Percentiles rank a stretch among this genome's conserved stretches.
These are phyloP conservation scores for Wickerhamomyces sp. DNA, from an alignment of 1,139 yeast species.

Conservation along the genomic window DNA sequence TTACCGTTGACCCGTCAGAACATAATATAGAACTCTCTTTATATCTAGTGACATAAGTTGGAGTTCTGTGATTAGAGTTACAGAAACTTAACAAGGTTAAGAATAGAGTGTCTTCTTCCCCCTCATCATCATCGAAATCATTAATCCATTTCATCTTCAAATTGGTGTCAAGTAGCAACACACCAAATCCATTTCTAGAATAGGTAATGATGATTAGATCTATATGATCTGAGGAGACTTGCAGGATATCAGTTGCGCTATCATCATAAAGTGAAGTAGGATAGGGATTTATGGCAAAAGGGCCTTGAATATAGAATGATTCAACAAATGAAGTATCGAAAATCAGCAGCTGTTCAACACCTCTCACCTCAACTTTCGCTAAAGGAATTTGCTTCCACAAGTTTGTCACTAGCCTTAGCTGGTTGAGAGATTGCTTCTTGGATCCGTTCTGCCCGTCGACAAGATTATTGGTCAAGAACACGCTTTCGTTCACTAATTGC, in stretches of 20 bases:
- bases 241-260: constrained; percentile 14
- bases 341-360: constrained; percentile 3
- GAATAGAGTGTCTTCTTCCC: too few relatives aligned
- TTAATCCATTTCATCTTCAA: constrained; percentile 16
- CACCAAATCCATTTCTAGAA: constrained; percentile 13
- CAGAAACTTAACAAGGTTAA: constrained; percentile 3
- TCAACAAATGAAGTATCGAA: constrained; percentile 3
- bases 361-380: constrained; percentile 17
- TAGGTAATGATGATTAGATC: constrained; percentile 12
- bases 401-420: constrained; percentile 26
- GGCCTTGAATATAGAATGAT: constrained; percentile 40
- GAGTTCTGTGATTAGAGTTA: neutral
- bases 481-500: constrained; percentile 39
- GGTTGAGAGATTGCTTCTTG: constrained; percentile 25
- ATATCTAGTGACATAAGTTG: neutral
- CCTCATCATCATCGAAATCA: constrained; percentile 3
- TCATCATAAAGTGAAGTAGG: constrained; percentile 29
- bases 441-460: constrained; percentile 12
- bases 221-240: constrained; percentile 6
- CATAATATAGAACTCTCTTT: neutral
- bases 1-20: neutral
- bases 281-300: constrained; percentile 46
- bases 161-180: constrained; percentile 13
- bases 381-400: constrained; percentile 22
- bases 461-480: constrained; percentile 26